These are phyloP conservation scores for Xylariales sp. DNA, from an alignment of 2,329 filamentous ascomycete species.

Conservation along the genomic window DNA sequence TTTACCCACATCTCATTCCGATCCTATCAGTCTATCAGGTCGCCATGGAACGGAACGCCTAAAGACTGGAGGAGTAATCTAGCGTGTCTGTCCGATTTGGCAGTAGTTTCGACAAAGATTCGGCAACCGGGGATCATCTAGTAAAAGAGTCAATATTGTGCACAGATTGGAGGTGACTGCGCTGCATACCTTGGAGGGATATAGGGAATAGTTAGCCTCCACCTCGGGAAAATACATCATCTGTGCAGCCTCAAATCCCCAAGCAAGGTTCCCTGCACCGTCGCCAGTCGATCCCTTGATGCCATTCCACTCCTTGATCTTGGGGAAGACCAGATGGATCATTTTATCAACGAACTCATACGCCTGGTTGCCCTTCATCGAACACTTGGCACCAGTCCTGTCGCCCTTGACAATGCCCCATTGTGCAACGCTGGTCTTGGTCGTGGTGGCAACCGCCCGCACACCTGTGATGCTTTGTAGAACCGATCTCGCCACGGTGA, in stretches of 20 bases:
- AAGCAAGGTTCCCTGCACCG: constrained; percentile 78
- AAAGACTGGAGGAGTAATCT: constrained; percentile 67
- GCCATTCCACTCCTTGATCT: constrained; percentile 94
- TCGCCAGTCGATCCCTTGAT: constrained; percentile 66
- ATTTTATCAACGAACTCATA: constrained; percentile 89
- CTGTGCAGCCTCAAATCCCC: constrained; percentile 71
- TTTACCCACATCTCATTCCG: constrained; percentile 14
- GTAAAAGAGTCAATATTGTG: constrained; percentile 43
- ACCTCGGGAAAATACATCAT: constrained; percentile 88
- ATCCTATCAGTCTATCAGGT: constrained; percentile 40
- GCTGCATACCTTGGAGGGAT: constrained; percentile 12
- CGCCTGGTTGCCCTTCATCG: constrained; percentile 73
- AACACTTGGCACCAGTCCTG: constrained; percentile 70
- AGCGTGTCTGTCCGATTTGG: constrained; percentile 79
- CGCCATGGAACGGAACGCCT: constrained; percentile 79
- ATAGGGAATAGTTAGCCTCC: constrained; percentile 82
- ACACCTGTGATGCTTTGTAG: constrained; percentile 82
- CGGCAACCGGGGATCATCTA: constrained; percentile 82
- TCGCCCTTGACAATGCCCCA: constrained; percentile 72
- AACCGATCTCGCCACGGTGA: constrained; percentile 80
- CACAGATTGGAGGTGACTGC: constrained; percentile 47
- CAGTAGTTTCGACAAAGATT: constrained; percentile 78
- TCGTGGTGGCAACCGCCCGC: constrained; percentile 64
- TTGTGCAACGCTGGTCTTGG: constrained; percentile 64
- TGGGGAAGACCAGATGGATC: constrained; percentile 84